Base-by-base conservation (phyloP, 352 stramenopile genomes). In the Phytophthora fragariaefolia region DNA sequence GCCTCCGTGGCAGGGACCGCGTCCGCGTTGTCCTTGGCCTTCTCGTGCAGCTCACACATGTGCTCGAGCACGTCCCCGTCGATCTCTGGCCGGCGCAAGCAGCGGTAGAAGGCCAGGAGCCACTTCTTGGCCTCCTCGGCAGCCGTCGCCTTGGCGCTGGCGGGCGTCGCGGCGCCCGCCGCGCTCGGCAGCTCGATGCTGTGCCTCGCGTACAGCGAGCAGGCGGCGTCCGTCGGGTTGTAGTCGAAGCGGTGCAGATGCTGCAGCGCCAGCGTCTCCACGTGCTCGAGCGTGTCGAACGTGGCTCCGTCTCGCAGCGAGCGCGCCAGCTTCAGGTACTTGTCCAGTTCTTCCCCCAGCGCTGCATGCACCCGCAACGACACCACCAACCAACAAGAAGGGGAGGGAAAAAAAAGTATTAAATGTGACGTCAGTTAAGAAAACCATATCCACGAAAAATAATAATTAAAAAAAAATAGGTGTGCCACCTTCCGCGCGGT, bases 241-340 rank as follows among this genome's bases (percentile, higher is more conserved):
- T 95, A 92, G 63, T 94, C 71, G 58, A 93, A 93, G 55, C 83
- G 81, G 56, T 96, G 89, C 20, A 96, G 73, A 46, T 90, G 78
- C 62, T 95, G 76, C 17, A 96, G 65, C 18, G 89, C 89, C 23
- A 92, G 73, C 15, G 82, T 77, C 28, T 58, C 73, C 47, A 94
- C 77, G 47, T 94, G 85, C 63, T 96, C 85, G 13, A 89, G 72
- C 4, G 84, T 89, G 56, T 94, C 89, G 66, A 93, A 92, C 48
- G 85, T 93, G 20, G 83, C 79, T 27, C 86, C 87, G 58, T 92
- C 83, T n/a, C 85, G 71, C 38, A 96, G 58, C 20, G 85, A 85
- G 17, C 79, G 64, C 53, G 85, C 89, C 47, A 96, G 71, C 69
- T 87, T 85, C 49, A 96, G 50, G 62, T 95, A 96, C 50, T 90